These are phyloP conservation scores for Pelargonium citronellum DNA, from an alignment of 441 rosid genomes.

Conservation along the genomic window DNA sequence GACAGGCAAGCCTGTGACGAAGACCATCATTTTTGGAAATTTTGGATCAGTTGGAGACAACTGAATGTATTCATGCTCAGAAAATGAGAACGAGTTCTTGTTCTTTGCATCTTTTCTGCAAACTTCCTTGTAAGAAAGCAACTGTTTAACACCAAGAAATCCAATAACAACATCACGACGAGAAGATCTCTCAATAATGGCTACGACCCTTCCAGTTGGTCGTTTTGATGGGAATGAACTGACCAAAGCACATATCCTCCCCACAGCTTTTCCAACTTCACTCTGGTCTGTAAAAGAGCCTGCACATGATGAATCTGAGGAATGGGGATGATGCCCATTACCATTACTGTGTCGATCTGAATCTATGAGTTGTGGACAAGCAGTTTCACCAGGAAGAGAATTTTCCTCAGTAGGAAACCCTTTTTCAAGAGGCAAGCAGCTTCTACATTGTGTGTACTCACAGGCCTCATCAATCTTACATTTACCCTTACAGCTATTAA, in stretches of 20 bases:
- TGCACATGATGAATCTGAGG: conserved; percentile 24
- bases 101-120: conserved; percentile 35
- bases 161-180: conserved; percentile 67
- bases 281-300: conserved; percentile 28
- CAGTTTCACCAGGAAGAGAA: conserved; percentile 24
- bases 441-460: conserved; percentile 24
- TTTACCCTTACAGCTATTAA: conserved; percentile 32
- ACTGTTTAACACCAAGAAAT: conserved; percentile 62
- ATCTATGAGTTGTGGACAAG: conserved; percentile 21
- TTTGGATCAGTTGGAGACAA: conserved; percentile 62
- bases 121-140: conserved; percentile 43
- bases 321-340: conserved; percentile 28
- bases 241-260: conserved; percentile 46
- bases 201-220: conserved; percentile 79
- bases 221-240: conserved; percentile 57
- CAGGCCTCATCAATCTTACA: conserved; percentile 28
- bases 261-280: conserved; percentile 40
- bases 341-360: conserved; percentile 17
- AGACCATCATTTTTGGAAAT: conserved; percentile 64
- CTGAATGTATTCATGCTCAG: conserved; percentile 43
- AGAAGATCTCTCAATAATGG: conserved; percentile 54
- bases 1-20: conserved; percentile 46
- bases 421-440: conserved; percentile 17
- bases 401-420: conserved; percentile 17
- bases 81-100: conserved; percentile 28